Base-by-base conservation (phyloP, 208 protist species). In the Eutreptiella sp. region DNA sequence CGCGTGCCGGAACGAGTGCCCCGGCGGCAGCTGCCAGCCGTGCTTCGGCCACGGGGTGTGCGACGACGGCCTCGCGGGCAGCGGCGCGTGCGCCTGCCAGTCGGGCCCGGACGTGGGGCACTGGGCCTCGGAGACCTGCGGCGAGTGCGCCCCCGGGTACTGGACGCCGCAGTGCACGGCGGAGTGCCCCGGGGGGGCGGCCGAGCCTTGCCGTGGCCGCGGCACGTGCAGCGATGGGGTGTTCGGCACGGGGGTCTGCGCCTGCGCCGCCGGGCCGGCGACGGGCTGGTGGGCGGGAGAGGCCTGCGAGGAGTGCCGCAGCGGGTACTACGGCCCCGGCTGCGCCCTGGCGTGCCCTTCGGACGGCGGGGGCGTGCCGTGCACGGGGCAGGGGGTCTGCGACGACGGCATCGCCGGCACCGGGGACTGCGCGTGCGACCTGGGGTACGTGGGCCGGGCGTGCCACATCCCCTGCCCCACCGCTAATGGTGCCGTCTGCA, bases 221-320 rank as follows among this genome's bases (percentile, higher is more conserved):
- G 58, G 58, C 16, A 62, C 4, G 11, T 64, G 58, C 23, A 31
- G n/a, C 11, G 58, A 64, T 11, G 58, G 58, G 7, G 48, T 58
- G 16, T 46, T 35, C 58, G 58, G 29, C 0, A 63, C 72, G 21
- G 77, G 66, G 0, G 31, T 28, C 2, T 83, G 74, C 31, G 35
- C 7, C 2, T 83, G 70, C 39, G 36, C 33, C 21, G 58, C 65
- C 0, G 54, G 68, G 5, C 54, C 16, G 7, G 42, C 50, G 14
- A 61, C 28, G 26, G 68, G 70, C 46, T 64, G 42, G 16, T 64
- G 46, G 50, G 50, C 26, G 4, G 31, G 46, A 47, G 45, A 14
- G 7, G 50, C 19, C 5, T 64, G 58, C 46, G 16, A 62, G 5
- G 58, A 63, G 7, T 64, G 58, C 46, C 16, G 4, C 5, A 33